A percentile compares a stretch with the other conserved stretches of the same genome.
Conservation (phyloP, 768 basidiomycete species). For the Panellus pusillus region DNA sequence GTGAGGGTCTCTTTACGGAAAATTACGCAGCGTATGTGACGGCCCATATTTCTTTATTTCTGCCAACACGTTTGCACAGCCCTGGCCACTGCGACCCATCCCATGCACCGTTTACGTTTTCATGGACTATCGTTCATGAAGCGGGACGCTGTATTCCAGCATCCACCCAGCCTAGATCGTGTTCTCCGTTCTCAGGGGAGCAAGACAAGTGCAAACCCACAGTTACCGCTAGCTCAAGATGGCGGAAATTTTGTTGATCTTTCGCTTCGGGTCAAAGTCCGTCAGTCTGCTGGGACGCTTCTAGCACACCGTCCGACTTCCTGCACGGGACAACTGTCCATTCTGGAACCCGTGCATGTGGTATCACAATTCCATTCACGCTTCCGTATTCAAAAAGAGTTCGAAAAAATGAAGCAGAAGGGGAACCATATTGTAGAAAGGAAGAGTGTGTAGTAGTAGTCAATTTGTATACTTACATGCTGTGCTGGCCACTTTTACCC, state of each 20-base stretch:
- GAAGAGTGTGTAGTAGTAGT: too few relatives aligned
- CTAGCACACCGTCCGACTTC: not conserved
- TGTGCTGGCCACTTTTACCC: too few relatives aligned
- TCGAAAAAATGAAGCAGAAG: too few relatives aligned
- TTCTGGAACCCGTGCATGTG: too few relatives aligned
- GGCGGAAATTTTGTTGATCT: slow-evolving; percentile 6
- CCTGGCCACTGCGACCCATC: not conserved
- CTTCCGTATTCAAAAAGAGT: too few relatives aligned
- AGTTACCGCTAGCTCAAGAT: not conserved
- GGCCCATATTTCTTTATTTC: not conserved
- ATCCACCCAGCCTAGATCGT: not conserved
- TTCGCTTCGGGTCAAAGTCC: not conserved
- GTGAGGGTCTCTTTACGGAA: not conserved
- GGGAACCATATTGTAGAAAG: too few relatives aligned
- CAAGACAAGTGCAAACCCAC: not conserved
- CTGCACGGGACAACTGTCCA: not conserved
- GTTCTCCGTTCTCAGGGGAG: not conserved
- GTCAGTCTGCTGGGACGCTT: not conserved
- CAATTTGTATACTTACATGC: too few relatives aligned
- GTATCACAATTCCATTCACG: too few relatives aligned
- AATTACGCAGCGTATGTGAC: not conserved
- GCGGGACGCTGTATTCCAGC: not conserved
- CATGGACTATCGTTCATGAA: not conserved
- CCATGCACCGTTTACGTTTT: not conserved
- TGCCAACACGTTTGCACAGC: not conserved